Conservation (phyloP, 1,139 yeast species). For the Candida sp. region DNA sequence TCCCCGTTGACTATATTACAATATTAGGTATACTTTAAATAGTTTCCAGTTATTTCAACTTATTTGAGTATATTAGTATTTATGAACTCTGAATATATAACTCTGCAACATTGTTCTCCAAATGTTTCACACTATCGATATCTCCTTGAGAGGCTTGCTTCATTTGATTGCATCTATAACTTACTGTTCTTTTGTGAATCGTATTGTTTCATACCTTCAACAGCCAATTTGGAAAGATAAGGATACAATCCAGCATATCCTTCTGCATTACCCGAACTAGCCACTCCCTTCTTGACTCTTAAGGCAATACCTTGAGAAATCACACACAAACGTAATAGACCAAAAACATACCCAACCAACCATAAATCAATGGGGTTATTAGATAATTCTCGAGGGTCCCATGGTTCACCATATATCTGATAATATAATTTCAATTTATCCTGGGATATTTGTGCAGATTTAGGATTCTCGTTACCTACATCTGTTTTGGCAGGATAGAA, state of each 20-base stretch:
- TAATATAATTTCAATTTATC: slow-evolving; percentile 25
- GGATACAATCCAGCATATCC: slow-evolving; percentile 43
- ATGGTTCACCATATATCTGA: slow-evolving; percentile 15
- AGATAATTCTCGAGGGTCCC: slow-evolving; percentile 30
- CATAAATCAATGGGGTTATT: slow-evolving; percentile 45
- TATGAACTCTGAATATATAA: no score
- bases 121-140: neutral
- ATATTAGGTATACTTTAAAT: no score
- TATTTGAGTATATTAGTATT: no score
- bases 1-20: no score
- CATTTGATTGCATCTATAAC: neutral
- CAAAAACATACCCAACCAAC: slow-evolving; percentile 59
- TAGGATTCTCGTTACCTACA: slow-evolving; percentile 35
- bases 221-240: slow-evolving; percentile 38
- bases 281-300: slow-evolving; percentile 54
- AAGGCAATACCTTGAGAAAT: slow-evolving; percentile 70
- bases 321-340: slow-evolving; percentile 55
- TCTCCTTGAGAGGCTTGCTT: neutral
- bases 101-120: no score
- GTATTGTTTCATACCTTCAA: slow-evolving; percentile 11
- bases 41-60: no score
- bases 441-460: slow-evolving; percentile 20
- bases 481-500: slow-evolving; percentile 27
- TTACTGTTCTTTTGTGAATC: neutral
- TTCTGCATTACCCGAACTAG: slow-evolving; percentile 56